phyloP scores from a whole-genome alignment of 2,329 filamentous ascomycete species.

The Colletotrichum sp. region DNA sequence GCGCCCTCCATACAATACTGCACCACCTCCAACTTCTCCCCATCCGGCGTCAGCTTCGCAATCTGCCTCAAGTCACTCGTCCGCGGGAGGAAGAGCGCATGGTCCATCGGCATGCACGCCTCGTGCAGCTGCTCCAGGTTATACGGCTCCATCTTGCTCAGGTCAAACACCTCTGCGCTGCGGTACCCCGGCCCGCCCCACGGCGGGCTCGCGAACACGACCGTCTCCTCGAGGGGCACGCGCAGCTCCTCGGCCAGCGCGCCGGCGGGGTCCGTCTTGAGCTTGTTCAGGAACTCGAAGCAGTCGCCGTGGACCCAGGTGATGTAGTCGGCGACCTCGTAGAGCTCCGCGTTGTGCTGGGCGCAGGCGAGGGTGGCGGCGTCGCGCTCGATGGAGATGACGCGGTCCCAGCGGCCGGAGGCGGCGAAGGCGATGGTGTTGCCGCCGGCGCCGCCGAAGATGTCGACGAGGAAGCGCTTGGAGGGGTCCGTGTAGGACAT shows the following conservation, averaged over 20 bases:
- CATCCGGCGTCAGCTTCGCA: slow-evolving; percentile 57
- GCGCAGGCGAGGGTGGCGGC: slow-evolving; percentile 82
- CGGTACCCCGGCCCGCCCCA: slow-evolving; percentile 65
- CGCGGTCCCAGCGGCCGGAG: slow-evolving; percentile 76
- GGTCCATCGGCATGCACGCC: slow-evolving; percentile 63
- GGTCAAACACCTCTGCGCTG: slow-evolving; percentile 75
- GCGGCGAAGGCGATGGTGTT: slow-evolving; percentile 95
- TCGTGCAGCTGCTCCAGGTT: slow-evolving; percentile 66
- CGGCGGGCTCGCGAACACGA: slow-evolving; percentile 63
- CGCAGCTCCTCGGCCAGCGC: slow-evolving; percentile 42
- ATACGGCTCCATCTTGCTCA: slow-evolving; percentile 89
- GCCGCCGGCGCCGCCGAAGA: slow-evolving; percentile 90
- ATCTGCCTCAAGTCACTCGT: slow-evolving; percentile 84
- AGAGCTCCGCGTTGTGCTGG: slow-evolving; percentile 87
- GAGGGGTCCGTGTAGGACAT: slow-evolving; percentile 59
- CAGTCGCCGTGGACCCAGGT: slow-evolving; percentile 89
- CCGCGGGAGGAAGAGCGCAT: slow-evolving; percentile 83
- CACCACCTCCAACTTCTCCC: slow-evolving; percentile 71
- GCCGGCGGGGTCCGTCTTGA: slow-evolving; percentile 38
- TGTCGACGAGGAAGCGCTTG: slow-evolving; percentile 78
- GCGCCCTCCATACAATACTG: slow-evolving; percentile 93
- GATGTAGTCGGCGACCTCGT: slow-evolving; percentile 76
- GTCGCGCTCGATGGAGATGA: slow-evolving; percentile 91
- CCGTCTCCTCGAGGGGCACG: slow-evolving; percentile 45
- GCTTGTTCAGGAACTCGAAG: slow-evolving; percentile 71